Evolutionary conservation across 2,329 filamentous ascomycete genomes (phyloP).

Genomic region (Fusarium lateritium): DNA sequence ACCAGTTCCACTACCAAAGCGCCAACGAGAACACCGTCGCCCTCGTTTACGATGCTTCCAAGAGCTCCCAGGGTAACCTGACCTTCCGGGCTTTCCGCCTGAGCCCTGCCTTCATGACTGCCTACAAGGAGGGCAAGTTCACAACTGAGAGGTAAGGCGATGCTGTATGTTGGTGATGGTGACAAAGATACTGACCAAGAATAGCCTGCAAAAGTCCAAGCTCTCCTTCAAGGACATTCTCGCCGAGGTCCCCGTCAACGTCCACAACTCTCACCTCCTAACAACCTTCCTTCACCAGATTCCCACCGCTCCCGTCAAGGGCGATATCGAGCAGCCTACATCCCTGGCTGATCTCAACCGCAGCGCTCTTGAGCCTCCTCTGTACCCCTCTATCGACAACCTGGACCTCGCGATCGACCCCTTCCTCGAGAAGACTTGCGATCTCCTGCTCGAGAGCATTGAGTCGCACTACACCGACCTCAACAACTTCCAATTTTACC

Average conservation of each 20-base stretch:
- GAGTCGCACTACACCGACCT: conserved; percentile 98
- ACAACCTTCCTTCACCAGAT: conserved; percentile 96
- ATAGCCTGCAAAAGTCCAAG: conserved; percentile 92
- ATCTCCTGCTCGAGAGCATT: conserved; percentile 95
- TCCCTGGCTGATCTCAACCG: conserved; percentile 84
- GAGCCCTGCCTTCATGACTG: conserved; percentile 87
- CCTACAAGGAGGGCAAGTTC: conserved; percentile 98
- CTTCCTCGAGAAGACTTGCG: conserved; percentile 98
- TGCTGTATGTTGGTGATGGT: background rate
- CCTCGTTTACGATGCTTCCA: conserved; percentile 94
- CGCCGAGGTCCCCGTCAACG: conserved; percentile 86
- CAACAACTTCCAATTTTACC: conserved; percentile 98
- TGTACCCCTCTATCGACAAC: conserved; percentile 90
- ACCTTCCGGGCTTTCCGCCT: conserved; percentile 93
- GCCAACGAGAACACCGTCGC: conserved; percentile 91
- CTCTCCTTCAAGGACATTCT: conserved; percentile 95
- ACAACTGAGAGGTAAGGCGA: conserved; percentile 87
- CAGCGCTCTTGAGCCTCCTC: conserved; percentile 73
- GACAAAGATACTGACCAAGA: conserved; percentile 29
- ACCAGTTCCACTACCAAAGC: conserved; percentile 97
- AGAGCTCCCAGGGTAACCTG: conserved; percentile 91
- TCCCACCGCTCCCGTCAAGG: conserved; percentile 73
- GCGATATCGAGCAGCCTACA: conserved; percentile 80
- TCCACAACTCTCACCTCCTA: conserved; percentile 98
- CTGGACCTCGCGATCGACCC: conserved; percentile 96